phyloP scores from a whole-genome alignment of 208 protist species.

The Leishmania major region DNA sequence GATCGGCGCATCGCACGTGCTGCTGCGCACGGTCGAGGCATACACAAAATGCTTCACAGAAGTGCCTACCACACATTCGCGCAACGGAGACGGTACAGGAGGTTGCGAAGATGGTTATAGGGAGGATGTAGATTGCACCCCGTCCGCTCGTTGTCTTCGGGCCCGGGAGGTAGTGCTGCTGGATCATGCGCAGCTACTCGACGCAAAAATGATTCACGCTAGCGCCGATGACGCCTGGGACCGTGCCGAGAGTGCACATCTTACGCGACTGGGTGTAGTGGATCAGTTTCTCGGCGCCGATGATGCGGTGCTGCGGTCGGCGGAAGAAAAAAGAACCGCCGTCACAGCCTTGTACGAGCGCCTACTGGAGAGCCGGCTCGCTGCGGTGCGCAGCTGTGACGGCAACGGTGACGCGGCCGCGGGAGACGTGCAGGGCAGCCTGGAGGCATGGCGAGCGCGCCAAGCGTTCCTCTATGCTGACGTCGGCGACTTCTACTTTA shows the following conservation, averaged over 20 bases:
- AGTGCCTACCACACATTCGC: background rate
- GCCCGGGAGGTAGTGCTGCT: conserved; percentile 66
- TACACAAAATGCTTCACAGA: conserved; percentile 34
- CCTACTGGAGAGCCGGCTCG: background rate
- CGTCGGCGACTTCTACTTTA: conserved; percentile 72
- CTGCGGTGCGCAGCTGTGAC: background rate
- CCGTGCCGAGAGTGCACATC: conserved; percentile 32
- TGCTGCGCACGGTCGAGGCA: conserved; percentile 55
- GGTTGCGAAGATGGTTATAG: background rate
- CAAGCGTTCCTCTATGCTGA: conserved; percentile 46
- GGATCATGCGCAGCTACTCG: conserved; percentile 72
- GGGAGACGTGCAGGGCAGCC: background rate
- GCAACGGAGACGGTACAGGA: background rate
- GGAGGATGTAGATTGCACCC: background rate
- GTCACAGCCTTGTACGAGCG: conserved; percentile 16
- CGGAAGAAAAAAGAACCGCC: background rate
- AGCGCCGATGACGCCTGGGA: conserved; percentile 40
- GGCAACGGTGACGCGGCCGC: background rate
- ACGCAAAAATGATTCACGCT: conserved; percentile 24
- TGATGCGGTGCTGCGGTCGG: conserved; percentile 19
- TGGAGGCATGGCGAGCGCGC: conserved; percentile 4
- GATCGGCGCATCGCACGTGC: conserved; percentile 89
- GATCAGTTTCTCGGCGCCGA: conserved; percentile 45
- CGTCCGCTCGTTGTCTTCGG: conserved; percentile 26
- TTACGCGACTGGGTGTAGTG: conserved; percentile 21